Evolutionary conservation across 495 filamentous ascomycete species (phyloP).

Genomic region (Podospora comata): DNA sequence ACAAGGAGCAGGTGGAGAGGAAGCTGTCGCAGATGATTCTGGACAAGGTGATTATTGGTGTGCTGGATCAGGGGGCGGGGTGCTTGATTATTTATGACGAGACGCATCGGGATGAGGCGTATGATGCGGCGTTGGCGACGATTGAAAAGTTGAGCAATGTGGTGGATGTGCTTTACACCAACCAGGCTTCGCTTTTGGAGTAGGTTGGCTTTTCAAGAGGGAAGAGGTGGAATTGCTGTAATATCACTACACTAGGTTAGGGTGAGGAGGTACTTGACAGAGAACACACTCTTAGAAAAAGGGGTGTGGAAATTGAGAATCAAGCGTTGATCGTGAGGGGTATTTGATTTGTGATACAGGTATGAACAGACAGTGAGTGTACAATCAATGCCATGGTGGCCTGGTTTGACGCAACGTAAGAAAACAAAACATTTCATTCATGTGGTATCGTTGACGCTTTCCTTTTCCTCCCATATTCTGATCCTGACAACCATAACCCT

Average conservation of each 20-base stretch:
- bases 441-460: neutral
- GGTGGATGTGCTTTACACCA: slow-evolving; percentile 94
- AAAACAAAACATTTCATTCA: neutral
- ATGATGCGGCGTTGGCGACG: slow-evolving; percentile 89
- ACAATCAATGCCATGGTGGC: no score
- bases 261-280: neutral
- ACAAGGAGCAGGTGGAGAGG: slow-evolving; percentile 93
- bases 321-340: neutral
- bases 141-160: slow-evolving; percentile 97
- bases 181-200: slow-evolving; percentile 94
- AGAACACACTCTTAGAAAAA: neutral
- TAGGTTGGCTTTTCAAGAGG: slow-evolving; percentile 37
- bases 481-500: neutral
- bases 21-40: slow-evolving; percentile 99
- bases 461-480: neutral
- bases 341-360: neutral
- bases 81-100: slow-evolving; percentile 97
- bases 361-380: neutral
- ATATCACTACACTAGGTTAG: slow-evolving; percentile 2
- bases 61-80: slow-evolving; percentile 94
- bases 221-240: slow-evolving; percentile 6
- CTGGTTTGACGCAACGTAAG: neutral
- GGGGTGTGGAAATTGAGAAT: neutral
- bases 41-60: slow-evolving; percentile 96
- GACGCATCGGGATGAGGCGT: slow-evolving; percentile 85